Base-by-base conservation (phyloP, 1,139 yeast species). In the Eremothecium sinecaudum region DNA sequence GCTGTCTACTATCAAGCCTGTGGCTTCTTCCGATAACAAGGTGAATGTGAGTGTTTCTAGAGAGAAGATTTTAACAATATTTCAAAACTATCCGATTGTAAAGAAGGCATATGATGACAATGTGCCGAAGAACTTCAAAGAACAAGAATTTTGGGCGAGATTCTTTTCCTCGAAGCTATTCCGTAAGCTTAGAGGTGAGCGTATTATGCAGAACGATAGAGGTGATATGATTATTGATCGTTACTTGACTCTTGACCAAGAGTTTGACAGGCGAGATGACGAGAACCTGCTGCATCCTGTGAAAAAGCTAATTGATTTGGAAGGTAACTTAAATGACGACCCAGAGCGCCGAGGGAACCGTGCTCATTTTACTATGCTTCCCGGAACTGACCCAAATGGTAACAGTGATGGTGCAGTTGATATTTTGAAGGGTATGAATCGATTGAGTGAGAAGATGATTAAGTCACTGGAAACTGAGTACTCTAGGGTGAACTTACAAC, bases 91-190 rank as follows among this genome's bases (percentile, higher is more conserved):
- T 51, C 98, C 98, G 0, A 73, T 87, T 23, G 92, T 90, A n/a
- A 74, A 82, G 40, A 77, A 73, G 43, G 97, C 97, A 1, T 90
- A 80, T 52, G 75, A 75, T 42, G 98, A 90, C 41, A 75, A 78
- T 41, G 98, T 92, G 2, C 98, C 98, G 0, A 78, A 79, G 43
- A 54, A 56, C 31, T 69, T 90, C 41, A 70, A 73, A 33, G 97
- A 87, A 56, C 90, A 92, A 24, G 94, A 82, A 51, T 90, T 90
- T 48, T 90, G 99, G 98, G 81, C 94, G n/a, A 66, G 97, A 42
- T 92, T 90, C 52, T 90, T 90, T 64, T 78, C 83, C 48, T 84
- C 96, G 1, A 79, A 86, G 48, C 62, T 90, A 40, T 90, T 87
- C 53, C 69, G 96, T 47, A 73, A 90, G 49, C 64, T 90, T 27